Base-by-base conservation (phyloP, 2,329 filamentous ascomycete genomes). In the Diaporthe nobilis region DNA sequence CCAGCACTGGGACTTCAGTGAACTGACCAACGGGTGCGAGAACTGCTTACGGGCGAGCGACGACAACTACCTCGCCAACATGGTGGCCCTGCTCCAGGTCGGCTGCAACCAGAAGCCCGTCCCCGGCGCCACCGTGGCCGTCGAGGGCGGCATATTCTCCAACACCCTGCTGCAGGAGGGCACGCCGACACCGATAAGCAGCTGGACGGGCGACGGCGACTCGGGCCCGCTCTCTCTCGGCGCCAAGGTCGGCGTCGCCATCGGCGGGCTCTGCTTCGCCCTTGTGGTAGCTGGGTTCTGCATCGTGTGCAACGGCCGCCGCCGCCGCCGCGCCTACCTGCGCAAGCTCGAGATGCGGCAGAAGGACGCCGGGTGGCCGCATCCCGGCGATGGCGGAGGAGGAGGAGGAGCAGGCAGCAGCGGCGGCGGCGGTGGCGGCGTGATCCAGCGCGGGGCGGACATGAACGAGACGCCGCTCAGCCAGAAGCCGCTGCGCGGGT, bases 161-260 rank as follows among this genome's bases (percentile, higher is more conserved):
- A 81, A 79, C 13, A 81, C 84, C 0, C 75, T 79, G 0, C 85
- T 91, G 55, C 88, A 88, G 75, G 85, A 90, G 72, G 90, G 90
- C 3, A 83, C 84, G 0, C 89, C 91, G 0, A 83, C 86, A 0
- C 83, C 86, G 0, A 83, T 83, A 0, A 82, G 85, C 10, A 81
- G 82, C 0, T 80, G 87, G 47, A 82, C 83, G 0, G 81, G 87
- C n/a, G 77, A 85, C 55, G 83, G 85, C 0, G 81, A 85, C 42
- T 86, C 87, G 80, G 87, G 88, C 0, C 85, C 89, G 0, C 80
- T 93, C 10, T 86, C 83, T 2, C 83, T 92, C 1, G 89, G 88
- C 6, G 88, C 86, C 17, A 90, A 91, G 73, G 90, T 92, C 0
- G 91, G 90, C 77, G 89, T 93, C 71, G 89, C 87, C 20, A 84